Conservation (phyloP, 371 early-diverging fungal genomes). For the Rhizopus sp. region DNA sequence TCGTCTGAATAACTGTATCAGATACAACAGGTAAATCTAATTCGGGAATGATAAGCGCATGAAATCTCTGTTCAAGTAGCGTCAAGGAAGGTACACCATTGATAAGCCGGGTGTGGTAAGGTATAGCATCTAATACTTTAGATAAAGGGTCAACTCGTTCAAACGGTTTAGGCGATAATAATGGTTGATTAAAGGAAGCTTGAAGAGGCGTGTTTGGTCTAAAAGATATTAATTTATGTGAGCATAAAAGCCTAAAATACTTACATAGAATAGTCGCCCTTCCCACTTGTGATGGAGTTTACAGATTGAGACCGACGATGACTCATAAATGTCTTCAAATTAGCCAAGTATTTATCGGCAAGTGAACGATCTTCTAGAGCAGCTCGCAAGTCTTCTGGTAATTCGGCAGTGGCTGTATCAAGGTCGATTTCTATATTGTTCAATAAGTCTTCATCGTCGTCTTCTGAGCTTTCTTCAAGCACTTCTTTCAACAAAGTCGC, state of each 20-base stretch:
- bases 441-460: constrained; percentile 37
- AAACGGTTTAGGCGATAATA: constrained; percentile 31
- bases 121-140: constrained; percentile 42
- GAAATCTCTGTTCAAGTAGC: constrained; percentile 59
- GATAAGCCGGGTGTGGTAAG: constrained; percentile 51
- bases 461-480: constrained; percentile 53
- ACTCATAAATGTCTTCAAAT: constrained; percentile 49
- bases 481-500: constrained; percentile 62
- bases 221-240: constrained; percentile 2
- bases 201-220: constrained; percentile 48
- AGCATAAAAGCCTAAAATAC: constrained; percentile 15
- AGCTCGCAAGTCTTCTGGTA: constrained; percentile 55
- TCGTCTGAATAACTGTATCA: constrained; percentile 61
- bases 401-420: constrained; percentile 46
- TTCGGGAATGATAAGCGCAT: constrained; percentile 65
- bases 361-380: constrained; percentile 55
- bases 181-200: constrained; percentile 36
- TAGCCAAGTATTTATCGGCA: constrained; percentile 52
- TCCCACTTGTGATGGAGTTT: constrained; percentile 38
- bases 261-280: constrained; percentile 47
- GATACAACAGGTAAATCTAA: constrained; percentile 65
- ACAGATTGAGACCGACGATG: constrained; percentile 49
- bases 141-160: constrained; percentile 37
- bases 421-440: constrained; percentile 41
- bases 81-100: constrained; percentile 61